Percentiles rank a stretch among this genome's conserved stretches.
Conservation (phyloP, 306 rosid genomes). For the Senna tora region DNA sequence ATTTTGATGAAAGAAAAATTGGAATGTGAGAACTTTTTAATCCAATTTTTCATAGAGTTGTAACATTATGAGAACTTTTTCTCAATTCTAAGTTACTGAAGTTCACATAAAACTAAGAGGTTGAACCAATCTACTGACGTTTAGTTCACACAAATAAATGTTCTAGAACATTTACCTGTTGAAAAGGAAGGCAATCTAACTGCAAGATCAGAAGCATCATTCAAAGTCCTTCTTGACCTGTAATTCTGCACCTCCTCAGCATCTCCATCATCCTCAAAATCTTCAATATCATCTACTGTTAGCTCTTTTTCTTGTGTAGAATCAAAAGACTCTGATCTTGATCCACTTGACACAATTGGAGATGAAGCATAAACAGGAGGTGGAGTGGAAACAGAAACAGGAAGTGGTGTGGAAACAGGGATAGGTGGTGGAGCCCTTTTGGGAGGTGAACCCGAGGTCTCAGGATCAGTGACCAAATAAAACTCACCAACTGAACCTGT, state of each 20-base stretch:
- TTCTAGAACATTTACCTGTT: slow-evolving; percentile 69
- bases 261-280: slow-evolving; percentile 77
- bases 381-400: slow-evolving; percentile 51
- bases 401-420: slow-evolving; percentile 54
- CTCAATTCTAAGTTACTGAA: background rate
- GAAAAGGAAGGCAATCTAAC: slow-evolving; percentile 80
- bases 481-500: slow-evolving; percentile 84
- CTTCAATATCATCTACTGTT: slow-evolving; percentile 93
- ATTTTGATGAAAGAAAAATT: background rate
- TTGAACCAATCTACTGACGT: background rate
- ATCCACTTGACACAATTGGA: slow-evolving; percentile 56
- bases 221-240: slow-evolving; percentile 73
- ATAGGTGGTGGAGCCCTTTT: slow-evolving; percentile 85
- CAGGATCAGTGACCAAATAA: slow-evolving; percentile 81
- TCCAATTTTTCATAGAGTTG: no score
- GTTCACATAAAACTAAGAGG: background rate
- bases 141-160: slow-evolving; percentile 12
- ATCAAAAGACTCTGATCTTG: slow-evolving; percentile 83
- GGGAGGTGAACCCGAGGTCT: slow-evolving; percentile 90
- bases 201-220: slow-evolving; percentile 88
- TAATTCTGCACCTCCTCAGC: slow-evolving; percentile 50
- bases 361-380: slow-evolving; percentile 55
- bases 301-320: slow-evolving; percentile 75
- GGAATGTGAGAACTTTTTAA: background rate
- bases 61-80: background rate